These are phyloP conservation scores for Linum tenue DNA, from an alignment of 345 rosid species.

Conservation along the genomic window DNA sequence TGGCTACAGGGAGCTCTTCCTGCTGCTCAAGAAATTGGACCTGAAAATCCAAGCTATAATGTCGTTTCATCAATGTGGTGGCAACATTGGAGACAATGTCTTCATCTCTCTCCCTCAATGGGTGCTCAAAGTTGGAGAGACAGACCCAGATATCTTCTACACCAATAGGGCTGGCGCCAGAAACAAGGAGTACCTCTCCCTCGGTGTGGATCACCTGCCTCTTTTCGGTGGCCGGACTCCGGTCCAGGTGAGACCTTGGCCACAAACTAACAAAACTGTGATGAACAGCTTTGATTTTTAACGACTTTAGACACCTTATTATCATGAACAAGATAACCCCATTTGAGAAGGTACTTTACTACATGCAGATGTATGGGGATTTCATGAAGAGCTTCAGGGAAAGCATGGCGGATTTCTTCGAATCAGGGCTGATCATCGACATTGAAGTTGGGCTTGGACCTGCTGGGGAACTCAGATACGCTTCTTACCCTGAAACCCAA, in stretches of 20 bases:
- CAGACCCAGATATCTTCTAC: conserved; percentile 57
- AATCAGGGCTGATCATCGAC: conserved; percentile 51
- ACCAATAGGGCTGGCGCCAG: conserved; percentile 48
- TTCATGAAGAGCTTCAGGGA: conserved; percentile 74
- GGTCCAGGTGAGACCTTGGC: conserved; percentile 36
- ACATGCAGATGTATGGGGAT: conserved; percentile 57
- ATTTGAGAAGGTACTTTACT: too few species aligned
- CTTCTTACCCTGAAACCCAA: conserved; percentile 63
- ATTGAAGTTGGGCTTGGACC: conserved; percentile 87
- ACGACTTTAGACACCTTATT: too few species aligned
- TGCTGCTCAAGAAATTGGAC: conserved; percentile 34
- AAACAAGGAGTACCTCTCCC: conserved; percentile 54
- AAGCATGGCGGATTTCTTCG: conserved; percentile 52
- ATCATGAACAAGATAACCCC: too few species aligned
- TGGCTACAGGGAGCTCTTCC: conserved; percentile 61
- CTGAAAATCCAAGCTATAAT: conserved; percentile 68
- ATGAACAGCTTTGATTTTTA: neutral
- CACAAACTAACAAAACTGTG: neutral
- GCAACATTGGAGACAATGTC: conserved; percentile 71
- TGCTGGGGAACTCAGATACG: conserved; percentile 85
- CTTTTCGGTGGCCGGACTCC: conserved; percentile 59
- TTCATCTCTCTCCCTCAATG: conserved; percentile 67
- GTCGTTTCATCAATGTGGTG: conserved; percentile 90
- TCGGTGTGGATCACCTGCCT: conserved; percentile 59
- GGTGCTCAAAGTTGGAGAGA: conserved; percentile 48